Percentiles rank a stretch among this genome's conserved stretches.
Evolutionary conservation across 2,329 filamentous ascomycete genomes (phyloP).

Genomic region (Penicillium sp.): DNA sequence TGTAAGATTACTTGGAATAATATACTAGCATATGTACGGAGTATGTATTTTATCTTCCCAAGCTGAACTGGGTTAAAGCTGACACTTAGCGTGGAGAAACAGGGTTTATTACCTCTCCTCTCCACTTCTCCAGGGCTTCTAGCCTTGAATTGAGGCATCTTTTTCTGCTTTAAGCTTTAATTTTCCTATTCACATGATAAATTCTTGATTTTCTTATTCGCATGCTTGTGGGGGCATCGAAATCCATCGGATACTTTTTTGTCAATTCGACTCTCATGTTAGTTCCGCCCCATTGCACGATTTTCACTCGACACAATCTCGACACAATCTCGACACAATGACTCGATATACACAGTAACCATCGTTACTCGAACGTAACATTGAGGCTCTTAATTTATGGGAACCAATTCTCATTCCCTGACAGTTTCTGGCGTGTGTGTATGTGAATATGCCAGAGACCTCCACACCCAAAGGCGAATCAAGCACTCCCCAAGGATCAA

Average conservation of each 20-base stretch:
- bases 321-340: conserved; percentile 16
- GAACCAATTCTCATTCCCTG: not conserved
- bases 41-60: not conserved
- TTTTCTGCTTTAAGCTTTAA: not conserved
- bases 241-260: conserved; percentile 1
- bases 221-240: not conserved
- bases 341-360: conserved; percentile 5
- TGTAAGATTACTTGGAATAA: not conserved
- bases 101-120: not conserved
- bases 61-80: not conserved
- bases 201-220: not conserved
- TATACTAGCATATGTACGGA: no score
- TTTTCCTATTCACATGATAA: conserved; percentile 5
- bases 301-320: conserved; percentile 12
- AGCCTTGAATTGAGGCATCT: not conserved
- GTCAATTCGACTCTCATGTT: conserved; percentile 5
- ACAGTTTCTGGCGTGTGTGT: not conserved
- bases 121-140: conserved; percentile 1
- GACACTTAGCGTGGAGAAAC: not conserved
- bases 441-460: conserved; percentile 28
- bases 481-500: conserved; percentile 18
- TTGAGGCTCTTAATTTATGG: conserved; percentile 1
- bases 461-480: conserved; percentile 22
- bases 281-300: not conserved
- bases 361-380: not conserved